Conservation (phyloP, 441 rosid species). For the Macaranga tanarius region DNA sequence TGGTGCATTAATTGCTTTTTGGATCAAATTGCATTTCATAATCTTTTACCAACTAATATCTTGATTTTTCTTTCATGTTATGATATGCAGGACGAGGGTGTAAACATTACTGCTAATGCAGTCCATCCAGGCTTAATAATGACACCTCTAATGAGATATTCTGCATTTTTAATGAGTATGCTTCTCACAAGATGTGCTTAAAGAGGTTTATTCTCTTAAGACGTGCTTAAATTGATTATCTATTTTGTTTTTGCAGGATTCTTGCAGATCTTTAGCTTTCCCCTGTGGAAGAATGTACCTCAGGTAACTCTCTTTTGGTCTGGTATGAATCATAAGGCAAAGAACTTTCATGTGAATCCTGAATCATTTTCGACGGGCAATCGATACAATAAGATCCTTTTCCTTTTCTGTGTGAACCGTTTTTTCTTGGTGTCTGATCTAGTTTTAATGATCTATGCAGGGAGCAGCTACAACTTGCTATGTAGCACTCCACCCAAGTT, state of each 20-base stretch:
- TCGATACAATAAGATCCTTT: background rate
- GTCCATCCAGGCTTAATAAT: constrained; percentile 88
- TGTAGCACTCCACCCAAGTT: constrained; percentile 65
- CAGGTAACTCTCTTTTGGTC: constrained; percentile 47
- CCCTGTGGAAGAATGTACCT: constrained; percentile 80
- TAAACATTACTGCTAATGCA: constrained; percentile 70
- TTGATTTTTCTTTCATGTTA: background rate
- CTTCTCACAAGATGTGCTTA: background rate
- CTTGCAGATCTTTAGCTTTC: constrained; percentile 53
- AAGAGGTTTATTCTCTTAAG: background rate
- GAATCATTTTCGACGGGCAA: too few relatives aligned
- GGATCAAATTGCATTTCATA: background rate
- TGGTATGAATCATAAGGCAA: too few relatives aligned
- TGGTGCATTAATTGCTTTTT: background rate
- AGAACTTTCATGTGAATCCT: too few relatives aligned
- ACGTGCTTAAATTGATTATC: background rate
- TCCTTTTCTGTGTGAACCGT: background rate
- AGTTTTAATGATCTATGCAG: constrained; percentile 30
- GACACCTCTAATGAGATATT: constrained; percentile 70
- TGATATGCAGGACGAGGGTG: constrained; percentile 63
- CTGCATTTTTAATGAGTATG: constrained; percentile 55
- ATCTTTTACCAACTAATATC: background rate
- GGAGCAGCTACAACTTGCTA: constrained; percentile 97
- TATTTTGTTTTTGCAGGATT: constrained; percentile 38
- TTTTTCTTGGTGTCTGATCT: background rate